Evolutionary conservation across 345 rosid species (phyloP).

Genomic region (Citrus reticulata): DNA sequence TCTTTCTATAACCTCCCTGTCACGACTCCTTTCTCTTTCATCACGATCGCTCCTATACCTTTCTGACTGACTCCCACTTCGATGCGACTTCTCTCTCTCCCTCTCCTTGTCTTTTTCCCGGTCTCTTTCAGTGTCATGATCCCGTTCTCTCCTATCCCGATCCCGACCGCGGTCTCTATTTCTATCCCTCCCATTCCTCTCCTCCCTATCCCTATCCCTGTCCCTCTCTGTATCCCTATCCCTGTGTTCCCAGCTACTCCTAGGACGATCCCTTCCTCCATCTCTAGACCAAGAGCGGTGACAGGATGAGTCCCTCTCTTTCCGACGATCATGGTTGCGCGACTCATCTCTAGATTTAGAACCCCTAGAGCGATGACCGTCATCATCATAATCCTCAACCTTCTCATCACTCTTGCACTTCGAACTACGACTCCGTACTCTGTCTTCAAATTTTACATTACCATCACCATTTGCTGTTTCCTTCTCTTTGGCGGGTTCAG

Average conservation of each 20-base stretch:
- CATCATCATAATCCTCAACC: slow-evolving; percentile 40
- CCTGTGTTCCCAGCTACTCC: slow-evolving; percentile 53
- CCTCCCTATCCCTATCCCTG: slow-evolving; percentile 25
- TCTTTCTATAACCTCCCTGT: slow-evolving; percentile 39
- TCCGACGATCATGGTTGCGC: slow-evolving; percentile 41
- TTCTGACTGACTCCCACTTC: slow-evolving; percentile 62
- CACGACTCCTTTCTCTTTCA: slow-evolving; percentile 43
- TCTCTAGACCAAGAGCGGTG: slow-evolving; percentile 69
- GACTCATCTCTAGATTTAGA: slow-evolving; percentile 48
- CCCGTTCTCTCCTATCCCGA: slow-evolving; percentile 37
- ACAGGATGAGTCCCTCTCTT: slow-evolving; percentile 39
- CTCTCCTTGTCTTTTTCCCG: slow-evolving; percentile 38
- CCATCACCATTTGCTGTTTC: slow-evolving; percentile 56
- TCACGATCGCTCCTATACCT: slow-evolving; percentile 44
- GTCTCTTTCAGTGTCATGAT: slow-evolving; percentile 32
- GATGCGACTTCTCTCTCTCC: slow-evolving; percentile 42
- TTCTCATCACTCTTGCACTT: slow-evolving; percentile 54
- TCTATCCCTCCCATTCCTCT: slow-evolving; percentile 47
- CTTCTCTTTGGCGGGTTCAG: slow-evolving; percentile 41
- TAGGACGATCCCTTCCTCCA: slow-evolving; percentile 60
- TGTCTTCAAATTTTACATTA: slow-evolving; percentile 39
- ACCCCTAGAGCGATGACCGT: slow-evolving; percentile 45
- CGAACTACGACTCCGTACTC: slow-evolving; percentile 46
- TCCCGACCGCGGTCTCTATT: slow-evolving; percentile 39
- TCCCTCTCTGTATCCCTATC: slow-evolving; percentile 58